phyloP scores from a whole-genome alignment of 2,329 filamentous ascomycete genomes.

The Acrodontium crateriforme region DNA sequence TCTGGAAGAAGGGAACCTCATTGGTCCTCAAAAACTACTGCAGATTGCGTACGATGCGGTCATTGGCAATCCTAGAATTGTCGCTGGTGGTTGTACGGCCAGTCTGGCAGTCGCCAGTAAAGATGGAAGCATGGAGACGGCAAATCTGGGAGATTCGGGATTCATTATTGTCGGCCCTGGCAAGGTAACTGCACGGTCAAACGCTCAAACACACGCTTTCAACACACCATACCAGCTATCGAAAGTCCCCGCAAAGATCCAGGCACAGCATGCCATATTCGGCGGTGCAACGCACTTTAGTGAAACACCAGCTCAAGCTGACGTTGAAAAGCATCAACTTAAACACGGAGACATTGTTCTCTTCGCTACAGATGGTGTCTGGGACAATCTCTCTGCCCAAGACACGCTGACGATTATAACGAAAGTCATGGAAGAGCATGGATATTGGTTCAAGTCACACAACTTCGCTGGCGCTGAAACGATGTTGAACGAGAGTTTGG shows the following conservation, averaged over 20 bases:
- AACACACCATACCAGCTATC: constrained; percentile 95
- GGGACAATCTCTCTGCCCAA: constrained; percentile 88
- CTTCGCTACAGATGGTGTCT: constrained; percentile 87
- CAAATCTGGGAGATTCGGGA: constrained; percentile 91
- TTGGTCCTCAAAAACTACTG: constrained; percentile 52
- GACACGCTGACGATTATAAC: constrained; percentile 71
- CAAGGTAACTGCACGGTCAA: constrained; percentile 68
- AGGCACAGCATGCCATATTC: constrained; percentile 68
- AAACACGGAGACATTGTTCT: constrained; percentile 88
- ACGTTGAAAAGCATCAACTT: constrained; percentile 60
- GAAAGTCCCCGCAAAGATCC: constrained; percentile 67
- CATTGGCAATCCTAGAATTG: constrained; percentile 56
- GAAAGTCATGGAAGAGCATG: constrained; percentile 46
- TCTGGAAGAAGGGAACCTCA: constrained; percentile 9
- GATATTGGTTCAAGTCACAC: constrained; percentile 20
- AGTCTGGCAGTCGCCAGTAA: constrained; percentile 66
- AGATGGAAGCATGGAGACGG: constrained; percentile 67
- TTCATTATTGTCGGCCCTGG: constrained; percentile 78
- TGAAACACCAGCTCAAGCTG: constrained; percentile 73
- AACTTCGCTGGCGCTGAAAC: constrained; percentile 17
- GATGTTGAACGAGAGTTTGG: constrained; percentile 14
- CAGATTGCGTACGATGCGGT: constrained; percentile 75
- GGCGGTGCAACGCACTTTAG: constrained; percentile 56
- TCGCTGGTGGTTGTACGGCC: constrained; percentile 81
- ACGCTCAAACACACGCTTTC: constrained; percentile 88